Evolutionary conservation across 1,284 basidiomycete species (phyloP).

Genomic region (Phaffia rhodozyma): DNA sequence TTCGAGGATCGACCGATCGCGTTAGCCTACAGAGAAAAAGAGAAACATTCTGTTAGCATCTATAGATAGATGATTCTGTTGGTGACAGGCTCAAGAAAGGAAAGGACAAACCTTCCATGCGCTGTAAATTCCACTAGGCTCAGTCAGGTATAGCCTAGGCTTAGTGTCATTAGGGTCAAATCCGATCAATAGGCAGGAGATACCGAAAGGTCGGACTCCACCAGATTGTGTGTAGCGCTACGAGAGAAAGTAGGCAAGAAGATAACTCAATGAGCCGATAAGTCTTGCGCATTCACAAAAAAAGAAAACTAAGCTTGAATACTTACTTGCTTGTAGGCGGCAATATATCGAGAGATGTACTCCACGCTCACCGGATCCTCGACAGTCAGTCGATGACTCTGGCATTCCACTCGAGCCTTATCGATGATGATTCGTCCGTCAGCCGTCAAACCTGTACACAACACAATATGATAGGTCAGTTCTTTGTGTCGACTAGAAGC

Average conservation of each 20-base stretch:
- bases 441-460: constrained; percentile 69
- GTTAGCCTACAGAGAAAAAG: constrained; percentile 54
- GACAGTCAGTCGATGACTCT: constrained; percentile 91
- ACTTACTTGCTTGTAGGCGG: constrained; percentile 87
- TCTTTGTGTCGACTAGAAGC: not conserved
- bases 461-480: not conserved
- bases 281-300: not conserved
- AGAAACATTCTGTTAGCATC: not conserved
- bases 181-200: constrained; percentile 91
- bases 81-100: not conserved
- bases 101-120: constrained; percentile 77
- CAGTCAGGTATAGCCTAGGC: constrained; percentile 90
- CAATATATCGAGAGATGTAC: constrained; percentile 96
- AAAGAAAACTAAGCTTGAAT: not conserved
- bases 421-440: constrained; percentile 97
- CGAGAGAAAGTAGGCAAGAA: not conserved
- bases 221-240: constrained; percentile 97
- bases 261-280: not conserved
- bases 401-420: constrained; percentile 94
- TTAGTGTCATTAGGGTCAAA: constrained; percentile 86
- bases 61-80: too few species aligned
- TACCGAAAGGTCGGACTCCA: constrained; percentile 95
- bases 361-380: constrained; percentile 97
- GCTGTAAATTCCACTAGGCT: constrained; percentile 94
- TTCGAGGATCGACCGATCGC: constrained; percentile 96